Percentiles rank a stretch among this genome's conserved stretches.
phyloP scores from a whole-genome alignment of 139 green algal genomes.

The Zygnema cylindricum region DNA sequence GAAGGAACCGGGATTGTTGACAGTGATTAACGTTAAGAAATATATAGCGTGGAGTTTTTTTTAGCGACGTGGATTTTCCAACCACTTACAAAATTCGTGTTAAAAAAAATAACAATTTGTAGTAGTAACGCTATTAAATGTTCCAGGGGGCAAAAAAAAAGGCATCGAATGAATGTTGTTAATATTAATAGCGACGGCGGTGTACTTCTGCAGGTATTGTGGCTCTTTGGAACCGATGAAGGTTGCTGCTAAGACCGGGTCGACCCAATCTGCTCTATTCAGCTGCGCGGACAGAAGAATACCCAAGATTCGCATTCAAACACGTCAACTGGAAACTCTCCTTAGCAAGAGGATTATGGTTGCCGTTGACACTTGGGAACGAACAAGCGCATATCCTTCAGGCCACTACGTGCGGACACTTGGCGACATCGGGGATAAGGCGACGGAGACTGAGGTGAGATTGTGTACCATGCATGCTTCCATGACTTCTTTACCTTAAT shows the following conservation, averaged over 20 bases:
- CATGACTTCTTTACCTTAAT: no score
- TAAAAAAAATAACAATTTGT: no score
- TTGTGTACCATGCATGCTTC: no score
- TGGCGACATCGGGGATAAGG: conserved; percentile 65
- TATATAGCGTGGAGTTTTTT: no score
- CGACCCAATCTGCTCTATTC: conserved; percentile 47
- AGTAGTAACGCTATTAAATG: no score
- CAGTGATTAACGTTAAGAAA: no score
- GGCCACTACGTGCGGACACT: conserved; percentile 68
- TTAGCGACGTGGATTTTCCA: no score
- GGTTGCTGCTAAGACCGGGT: not conserved
- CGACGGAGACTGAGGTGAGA: conserved; percentile 81
- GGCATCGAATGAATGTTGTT: no score
- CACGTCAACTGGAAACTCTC: conserved; percentile 70
- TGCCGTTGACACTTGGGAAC: conserved; percentile 66
- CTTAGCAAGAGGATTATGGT: conserved; percentile 68
- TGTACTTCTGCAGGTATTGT: conserved; percentile 42
- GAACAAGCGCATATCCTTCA: conserved; percentile 49
- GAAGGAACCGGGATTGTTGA: no score
- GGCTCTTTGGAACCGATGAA: conserved; percentile 41
- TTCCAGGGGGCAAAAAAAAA: no score
- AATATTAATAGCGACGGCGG: not conserved
- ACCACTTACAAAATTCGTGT: no score
- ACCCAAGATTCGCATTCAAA: conserved; percentile 79
- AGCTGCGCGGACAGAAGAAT: conserved; percentile 57